Conservation (phyloP, 106 monocot genomes). For the Chionographis japonica region DNA sequence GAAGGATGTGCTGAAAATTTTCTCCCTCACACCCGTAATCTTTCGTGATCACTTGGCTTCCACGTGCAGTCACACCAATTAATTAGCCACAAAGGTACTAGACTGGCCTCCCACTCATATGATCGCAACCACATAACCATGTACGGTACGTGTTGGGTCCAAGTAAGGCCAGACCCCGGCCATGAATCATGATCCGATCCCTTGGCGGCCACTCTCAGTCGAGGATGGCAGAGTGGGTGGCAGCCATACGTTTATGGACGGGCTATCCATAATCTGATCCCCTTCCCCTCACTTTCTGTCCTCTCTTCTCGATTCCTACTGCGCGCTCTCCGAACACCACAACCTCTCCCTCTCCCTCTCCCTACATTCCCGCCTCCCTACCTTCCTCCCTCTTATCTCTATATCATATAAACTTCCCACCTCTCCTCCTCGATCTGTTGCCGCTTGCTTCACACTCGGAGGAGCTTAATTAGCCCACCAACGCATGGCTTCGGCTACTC, state of each 20-base stretch:
- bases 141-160: no score
- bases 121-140: no score
- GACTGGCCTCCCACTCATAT: no score
- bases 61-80: no score
- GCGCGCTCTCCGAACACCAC: neutral
- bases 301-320: conserved; percentile 1
- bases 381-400: conserved; percentile 1
- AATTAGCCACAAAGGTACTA: no score
- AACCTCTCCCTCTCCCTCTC: neutral
- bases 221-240: neutral
- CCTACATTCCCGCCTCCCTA: neutral
- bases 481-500: conserved; percentile 28
- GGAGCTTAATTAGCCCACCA: neutral
- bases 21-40: no score
- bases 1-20: no score
- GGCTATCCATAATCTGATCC: conserved; percentile 25
- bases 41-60: no score
- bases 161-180: no score
- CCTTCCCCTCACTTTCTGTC: neutral
- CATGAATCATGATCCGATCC: no score
- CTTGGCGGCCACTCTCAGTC: neutral
- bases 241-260: conserved; percentile 19
- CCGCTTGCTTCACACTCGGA: neutral
- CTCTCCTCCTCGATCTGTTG: neutral
- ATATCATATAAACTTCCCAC: conserved; percentile 5